phyloP scores from a whole-genome alignment of 306 rosid genomes.

The Begonia masoniana region DNA sequence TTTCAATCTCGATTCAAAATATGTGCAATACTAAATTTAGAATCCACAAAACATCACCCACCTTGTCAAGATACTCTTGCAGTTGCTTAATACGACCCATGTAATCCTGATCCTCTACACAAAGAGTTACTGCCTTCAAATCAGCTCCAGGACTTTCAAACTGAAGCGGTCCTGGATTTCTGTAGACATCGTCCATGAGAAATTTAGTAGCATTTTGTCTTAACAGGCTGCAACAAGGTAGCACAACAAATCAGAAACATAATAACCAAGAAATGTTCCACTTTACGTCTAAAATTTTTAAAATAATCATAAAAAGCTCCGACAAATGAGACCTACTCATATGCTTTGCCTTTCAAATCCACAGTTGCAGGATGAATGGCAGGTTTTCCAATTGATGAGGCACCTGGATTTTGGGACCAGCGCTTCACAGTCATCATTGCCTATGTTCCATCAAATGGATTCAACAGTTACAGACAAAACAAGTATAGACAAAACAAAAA shows the following conservation, averaged over 20 bases:
- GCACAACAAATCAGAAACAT: slow-evolving; percentile 3
- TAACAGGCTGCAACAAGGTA: slow-evolving; percentile 55
- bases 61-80: slow-evolving; percentile 89
- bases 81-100: slow-evolving; percentile 97
- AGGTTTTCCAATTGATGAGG: slow-evolving; percentile 78
- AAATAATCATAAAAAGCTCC: too few relatives aligned
- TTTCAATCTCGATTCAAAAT: not conserved
- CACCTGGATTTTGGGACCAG: slow-evolving; percentile 81
- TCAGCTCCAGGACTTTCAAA: slow-evolving; percentile 95
- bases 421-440: slow-evolving; percentile 94
- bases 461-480: not conserved
- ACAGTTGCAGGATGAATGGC: slow-evolving; percentile 94
- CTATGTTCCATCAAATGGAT: slow-evolving; percentile 25
- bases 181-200: slow-evolving; percentile 71
- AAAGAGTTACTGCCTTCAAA: slow-evolving; percentile 57
- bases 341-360: slow-evolving; percentile 94
- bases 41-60: slow-evolving; percentile 9
- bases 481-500: too few relatives aligned
- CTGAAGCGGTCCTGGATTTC: slow-evolving; percentile 98
- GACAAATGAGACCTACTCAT: slow-evolving; percentile 45
- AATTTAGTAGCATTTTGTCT: slow-evolving; percentile 53
- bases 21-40: not conserved
- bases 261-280: too few relatives aligned
- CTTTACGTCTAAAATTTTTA: too few relatives aligned
- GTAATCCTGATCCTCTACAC: slow-evolving; percentile 92